A percentile compares a stretch with the other conserved stretches of the same genome.
These are phyloP conservation scores for Maudiozyma barnettii DNA, from an alignment of 805 yeast genomes.

Conservation along the genomic window DNA sequence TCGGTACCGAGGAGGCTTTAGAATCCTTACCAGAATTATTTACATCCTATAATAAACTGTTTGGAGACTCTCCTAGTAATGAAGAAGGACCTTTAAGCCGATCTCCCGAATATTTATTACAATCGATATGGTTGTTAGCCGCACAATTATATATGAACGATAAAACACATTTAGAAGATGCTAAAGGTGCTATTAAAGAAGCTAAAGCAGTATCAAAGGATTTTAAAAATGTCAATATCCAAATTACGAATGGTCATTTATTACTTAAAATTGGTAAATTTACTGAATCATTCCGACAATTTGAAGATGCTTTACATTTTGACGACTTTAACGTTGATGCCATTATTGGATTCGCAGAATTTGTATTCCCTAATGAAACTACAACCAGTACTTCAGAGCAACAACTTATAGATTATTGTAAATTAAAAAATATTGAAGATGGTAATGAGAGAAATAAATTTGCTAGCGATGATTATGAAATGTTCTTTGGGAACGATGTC, in stretches of 20 bases:
- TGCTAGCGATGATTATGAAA: neutral
- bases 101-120: constrained; percentile 36
- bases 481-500: constrained; percentile 40
- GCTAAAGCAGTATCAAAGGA: constrained; percentile 50
- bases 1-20: constrained; percentile 50
- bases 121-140: constrained; percentile 67
- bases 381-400: constrained; percentile 2
- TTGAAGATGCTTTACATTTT: constrained; percentile 51
- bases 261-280: constrained; percentile 33
- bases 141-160: constrained; percentile 49
- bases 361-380: constrained; percentile 37
- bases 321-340: constrained; percentile 42
- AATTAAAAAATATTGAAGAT: neutral
- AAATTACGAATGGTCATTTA: constrained; percentile 22
- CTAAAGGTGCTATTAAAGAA: constrained; percentile 64
- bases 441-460: neutral
- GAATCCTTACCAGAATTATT: constrained; percentile 62
- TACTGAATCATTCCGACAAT: constrained; percentile 46
- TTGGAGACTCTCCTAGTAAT: constrained; percentile 11
- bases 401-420: constrained; percentile 2
- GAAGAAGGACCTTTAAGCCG: constrained; percentile 5
- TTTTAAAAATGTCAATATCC: constrained; percentile 22
- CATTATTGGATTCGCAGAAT: constrained; percentile 44
- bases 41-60: constrained; percentile 44
- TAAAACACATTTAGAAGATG: constrained; percentile 40